phyloP scores from a whole-genome alignment of 2,329 filamentous ascomycete species.

The Westerdykella sp. region DNA sequence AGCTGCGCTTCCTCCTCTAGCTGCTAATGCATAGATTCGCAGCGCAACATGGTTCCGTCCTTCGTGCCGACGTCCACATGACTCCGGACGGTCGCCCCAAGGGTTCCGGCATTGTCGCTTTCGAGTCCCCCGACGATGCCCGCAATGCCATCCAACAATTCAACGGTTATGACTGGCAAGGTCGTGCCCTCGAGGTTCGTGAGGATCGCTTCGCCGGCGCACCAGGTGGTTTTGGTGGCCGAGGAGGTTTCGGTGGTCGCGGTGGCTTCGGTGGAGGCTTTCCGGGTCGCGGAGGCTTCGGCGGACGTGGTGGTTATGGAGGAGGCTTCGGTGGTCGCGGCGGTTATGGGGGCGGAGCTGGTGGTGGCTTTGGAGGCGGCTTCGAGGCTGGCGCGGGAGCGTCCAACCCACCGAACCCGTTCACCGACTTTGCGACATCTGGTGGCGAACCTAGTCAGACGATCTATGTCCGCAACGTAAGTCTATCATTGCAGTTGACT shows the following conservation, averaged over 20 bases:
- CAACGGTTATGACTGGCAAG: conserved; percentile 98
- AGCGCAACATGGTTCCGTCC: conserved; percentile 50
- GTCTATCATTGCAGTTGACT: conserved; percentile 35
- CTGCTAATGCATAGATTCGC: not conserved
- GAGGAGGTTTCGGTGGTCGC: conserved; percentile 30
- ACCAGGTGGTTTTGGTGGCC: conserved; percentile 37
- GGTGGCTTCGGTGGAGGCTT: conserved; percentile 42
- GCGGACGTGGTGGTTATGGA: conserved; percentile 41
- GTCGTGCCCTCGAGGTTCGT: conserved; percentile 84
- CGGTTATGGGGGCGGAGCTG: conserved; percentile 36
- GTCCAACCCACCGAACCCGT: conserved; percentile 69
- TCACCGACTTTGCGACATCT: conserved; percentile 85
- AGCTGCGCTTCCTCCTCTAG: not conserved
- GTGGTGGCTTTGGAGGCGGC: conserved; percentile 23
- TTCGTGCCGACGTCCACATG: conserved; percentile 91
- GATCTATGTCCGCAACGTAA: conserved; percentile 96
- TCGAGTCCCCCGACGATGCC: conserved; percentile 90
- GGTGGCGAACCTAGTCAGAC: conserved; percentile 75
- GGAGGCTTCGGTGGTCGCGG: conserved; percentile 44
- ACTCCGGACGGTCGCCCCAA: conserved; percentile 90
- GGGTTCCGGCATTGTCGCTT: conserved; percentile 94
- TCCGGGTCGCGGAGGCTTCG: conserved; percentile 50
- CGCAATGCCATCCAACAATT: conserved; percentile 95
- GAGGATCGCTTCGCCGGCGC: conserved; percentile 85
- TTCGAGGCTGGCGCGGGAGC: conserved; percentile 44